These are phyloP conservation scores for Litchi chinensis DNA, from an alignment of 345 rosid genomes.

Conservation along the genomic window DNA sequence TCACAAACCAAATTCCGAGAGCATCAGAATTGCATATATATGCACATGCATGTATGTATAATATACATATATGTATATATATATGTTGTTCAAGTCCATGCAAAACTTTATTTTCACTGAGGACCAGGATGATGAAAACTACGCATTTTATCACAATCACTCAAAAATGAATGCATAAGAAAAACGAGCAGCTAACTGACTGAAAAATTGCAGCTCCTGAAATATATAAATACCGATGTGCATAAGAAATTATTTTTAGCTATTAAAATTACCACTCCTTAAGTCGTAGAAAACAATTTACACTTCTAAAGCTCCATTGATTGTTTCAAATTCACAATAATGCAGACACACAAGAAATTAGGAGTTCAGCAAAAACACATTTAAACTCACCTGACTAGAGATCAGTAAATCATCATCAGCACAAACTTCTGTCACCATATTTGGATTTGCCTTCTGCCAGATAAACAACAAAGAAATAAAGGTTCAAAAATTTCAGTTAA, in stretches of 20 bases:
- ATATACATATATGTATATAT: not conserved
- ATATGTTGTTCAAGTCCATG: not conserved
- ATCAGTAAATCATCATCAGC: slow-evolving; percentile 39
- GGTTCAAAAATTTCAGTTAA: not conserved
- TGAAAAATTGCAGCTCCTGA: not conserved
- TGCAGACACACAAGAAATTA: not conserved
- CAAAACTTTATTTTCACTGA: not conserved
- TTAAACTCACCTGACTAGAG: slow-evolving; percentile 44
- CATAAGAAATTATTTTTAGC: not conserved
- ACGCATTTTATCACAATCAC: not conserved
- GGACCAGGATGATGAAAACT: not conserved
- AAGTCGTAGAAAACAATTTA: not conserved
- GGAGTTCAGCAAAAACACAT: not conserved
- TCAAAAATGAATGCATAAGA: not conserved
- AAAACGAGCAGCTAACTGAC: not conserved
- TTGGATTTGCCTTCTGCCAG: slow-evolving; percentile 34
- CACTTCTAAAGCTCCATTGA: not conserved
- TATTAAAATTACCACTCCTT: not conserved
- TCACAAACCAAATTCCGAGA: not conserved
- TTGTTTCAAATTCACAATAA: slow-evolving; percentile 7
- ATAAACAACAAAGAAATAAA: slow-evolving; percentile 14
- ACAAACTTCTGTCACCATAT: slow-evolving; percentile 33
- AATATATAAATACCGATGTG: not conserved
- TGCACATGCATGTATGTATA: not conserved
- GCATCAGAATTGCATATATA: not conserved